phyloP scores from a whole-genome alignment of 495 filamentous ascomycete genomes.

The Bombardia bombarda region DNA sequence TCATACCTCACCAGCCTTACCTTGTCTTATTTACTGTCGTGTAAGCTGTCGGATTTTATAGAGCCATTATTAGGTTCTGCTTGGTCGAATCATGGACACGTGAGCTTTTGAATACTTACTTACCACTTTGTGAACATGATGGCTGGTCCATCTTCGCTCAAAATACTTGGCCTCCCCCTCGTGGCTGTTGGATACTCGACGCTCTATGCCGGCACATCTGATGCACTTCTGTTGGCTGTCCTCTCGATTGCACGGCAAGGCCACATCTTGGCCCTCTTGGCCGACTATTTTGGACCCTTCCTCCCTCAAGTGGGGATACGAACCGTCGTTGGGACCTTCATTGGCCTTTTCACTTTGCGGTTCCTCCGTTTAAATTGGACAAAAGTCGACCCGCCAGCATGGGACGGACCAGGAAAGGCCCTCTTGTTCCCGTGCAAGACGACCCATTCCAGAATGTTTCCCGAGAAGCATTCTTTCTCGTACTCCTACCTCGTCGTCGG shows the following conservation, averaged over 20 bases:
- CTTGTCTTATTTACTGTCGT: no score
- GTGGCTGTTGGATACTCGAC: constrained; percentile 5
- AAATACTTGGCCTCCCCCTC: not conserved
- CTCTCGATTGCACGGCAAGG: constrained; percentile 6
- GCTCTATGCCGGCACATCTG: constrained; percentile 3
- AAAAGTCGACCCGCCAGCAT: not conserved
- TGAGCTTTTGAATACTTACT: not conserved
- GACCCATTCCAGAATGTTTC: constrained; percentile 53
- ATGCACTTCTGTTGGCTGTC: constrained; percentile 8
- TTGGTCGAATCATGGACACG: no score
- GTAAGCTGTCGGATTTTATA: no score
- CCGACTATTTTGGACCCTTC: not conserved
- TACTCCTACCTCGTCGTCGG: constrained; percentile 62
- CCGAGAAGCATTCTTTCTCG: constrained; percentile 53
- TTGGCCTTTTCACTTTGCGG: constrained; percentile 8
- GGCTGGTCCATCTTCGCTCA: constrained; percentile 1
- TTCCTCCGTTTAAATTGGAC: constrained; percentile 1
- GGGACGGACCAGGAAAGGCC: constrained; percentile 17
- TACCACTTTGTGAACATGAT: not conserved
- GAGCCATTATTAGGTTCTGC: no score
- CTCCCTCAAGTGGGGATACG: not conserved
- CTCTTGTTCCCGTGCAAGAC: constrained; percentile 53
- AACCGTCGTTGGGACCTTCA: not conserved
- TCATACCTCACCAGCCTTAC: no score
- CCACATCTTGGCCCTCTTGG: not conserved